Base-by-base conservation (phyloP, 2,329 filamentous ascomycete genomes). In the Stromatinia cepivora region DNA sequence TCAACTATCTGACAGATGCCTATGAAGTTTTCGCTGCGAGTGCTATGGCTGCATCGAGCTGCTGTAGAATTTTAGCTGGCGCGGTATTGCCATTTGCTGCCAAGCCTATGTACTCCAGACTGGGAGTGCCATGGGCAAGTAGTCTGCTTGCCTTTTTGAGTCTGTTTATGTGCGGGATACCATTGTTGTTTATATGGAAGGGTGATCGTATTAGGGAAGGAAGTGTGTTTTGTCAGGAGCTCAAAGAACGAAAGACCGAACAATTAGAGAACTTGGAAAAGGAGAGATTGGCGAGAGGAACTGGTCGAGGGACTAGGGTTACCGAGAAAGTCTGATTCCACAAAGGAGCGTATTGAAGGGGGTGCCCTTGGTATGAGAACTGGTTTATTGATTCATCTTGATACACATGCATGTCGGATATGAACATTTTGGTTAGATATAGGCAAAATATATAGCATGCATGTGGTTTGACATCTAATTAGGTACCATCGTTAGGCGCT, bases 11-110 rank as follows among this genome's bases (percentile, higher is more conserved):
- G 15, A 84, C 86, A 0, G 81, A 87, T 62, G 82, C 81, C 56
- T 87, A 88, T 73, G 85, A 85, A n/a, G 79, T 81, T 70, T 87
- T 87, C 74, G 85, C 86, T 0, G 86, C 87, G 22, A 84, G 82
- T 58, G 80, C 88, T 3, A 88, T 83, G 73, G 81, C 81, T 2
- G 80, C 79, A 31, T 79, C 81, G 57, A 78, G 79, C 70, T 77
- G 78, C 48, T 76, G 75, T 17, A 75, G 81, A 31, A 80, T 78
- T 42, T 75, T 81, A 2, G 75, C 84, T 6, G 84, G 83, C 0
- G 81, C 82, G 9, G 82, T 80, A 0, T 78, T 83, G 1, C 81
- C 85, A 13, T 81, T 84, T 70, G 84, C 84, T 70, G 78, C 80
- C 0, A 78, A 79, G 22, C 83, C 83, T 0, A 80, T 85, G 76